Base-by-base conservation (phyloP, 2,329 filamentous ascomycete species). In the Sporothrix phasma region DNA sequence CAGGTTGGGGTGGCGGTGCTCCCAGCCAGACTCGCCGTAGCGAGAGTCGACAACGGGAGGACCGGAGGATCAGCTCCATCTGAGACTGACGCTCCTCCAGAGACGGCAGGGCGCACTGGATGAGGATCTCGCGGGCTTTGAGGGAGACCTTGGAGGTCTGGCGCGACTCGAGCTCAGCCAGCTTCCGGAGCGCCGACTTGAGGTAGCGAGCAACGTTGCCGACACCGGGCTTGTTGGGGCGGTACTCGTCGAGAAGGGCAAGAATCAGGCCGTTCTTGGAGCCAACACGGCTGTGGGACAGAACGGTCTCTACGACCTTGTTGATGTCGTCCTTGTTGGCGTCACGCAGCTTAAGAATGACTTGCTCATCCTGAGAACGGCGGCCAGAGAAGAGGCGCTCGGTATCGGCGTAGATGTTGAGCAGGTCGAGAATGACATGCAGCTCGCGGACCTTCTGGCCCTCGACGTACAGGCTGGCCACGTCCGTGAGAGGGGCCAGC, bases 21-120 rank as follows among this genome's bases (percentile, higher is more conserved):
- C 93, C 89, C 90, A 96, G 61, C 93, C 92, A 66, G 90, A 92
- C 82, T 99, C 94, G 66, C 94, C 94, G 72, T 99, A 99, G 70
- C 90, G 88, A n/a, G 92, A 96, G 76, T 99, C 92, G 7, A 97
- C 86, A 24, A 99, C 94, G 0, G 94, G n/a, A 93, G 29, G 93
- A 96, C 66, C 92, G 90, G 63, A 99, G 82, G 69, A 99, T 99
- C 76, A 97, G 93, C 80, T 97, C 94, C 93, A 99, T 97, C 79
- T 99, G 94, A 6, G 88, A 84, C 29, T 90, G 89, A 70, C 94
- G 88, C 82, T 99, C 94, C 76, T 97, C 94, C 22, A 99, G 81
- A 3, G 94, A 99, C 19, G 94, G 94, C 74, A 99, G 84, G 62
- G 94, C 92, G 74, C 92, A 97, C 77, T 97, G 94, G 68, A 99